Percentiles rank a stretch among this genome's conserved stretches.
Evolutionary conservation across 306 rosid genomes (phyloP).

Genomic region (Macrotyloma uniflorum): DNA sequence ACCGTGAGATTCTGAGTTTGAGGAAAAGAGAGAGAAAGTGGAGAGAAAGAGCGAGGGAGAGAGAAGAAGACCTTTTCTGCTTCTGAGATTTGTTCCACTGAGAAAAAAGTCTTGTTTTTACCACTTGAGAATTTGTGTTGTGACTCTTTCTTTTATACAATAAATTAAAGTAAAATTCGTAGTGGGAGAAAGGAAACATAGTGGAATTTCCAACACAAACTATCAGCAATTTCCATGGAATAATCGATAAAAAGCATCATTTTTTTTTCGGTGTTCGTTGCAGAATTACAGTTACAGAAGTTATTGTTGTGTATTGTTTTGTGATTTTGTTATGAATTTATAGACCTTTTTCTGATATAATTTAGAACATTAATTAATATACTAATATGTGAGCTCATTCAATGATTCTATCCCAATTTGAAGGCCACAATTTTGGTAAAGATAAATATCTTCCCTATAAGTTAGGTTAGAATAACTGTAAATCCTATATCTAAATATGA

Average conservation of each 20-base stretch:
- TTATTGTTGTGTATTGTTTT: not conserved
- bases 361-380: not conserved
- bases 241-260: not conserved
- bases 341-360: not conserved
- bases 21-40: not conserved
- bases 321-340: not conserved
- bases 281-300: not conserved
- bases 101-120: slow-evolving; percentile 26
- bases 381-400: not conserved
- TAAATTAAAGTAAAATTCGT: not conserved
- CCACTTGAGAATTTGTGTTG: slow-evolving; percentile 22
- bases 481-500: too few species aligned
- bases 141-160: not conserved
- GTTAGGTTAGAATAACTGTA: too few species aligned
- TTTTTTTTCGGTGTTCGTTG: not conserved
- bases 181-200: not conserved
- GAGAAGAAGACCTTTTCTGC: slow-evolving; percentile 24
- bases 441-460: not conserved
- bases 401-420: not conserved
- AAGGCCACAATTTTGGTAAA: not conserved
- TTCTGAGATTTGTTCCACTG: slow-evolving; percentile 11
- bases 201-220: not conserved
- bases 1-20: slow-evolving; percentile 34
- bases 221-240: not conserved
- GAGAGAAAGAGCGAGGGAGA: slow-evolving; percentile 3